These are phyloP conservation scores for Beauveria sp. DNA, from an alignment of 2,329 filamentous ascomycete genomes.

Conservation along the genomic window DNA sequence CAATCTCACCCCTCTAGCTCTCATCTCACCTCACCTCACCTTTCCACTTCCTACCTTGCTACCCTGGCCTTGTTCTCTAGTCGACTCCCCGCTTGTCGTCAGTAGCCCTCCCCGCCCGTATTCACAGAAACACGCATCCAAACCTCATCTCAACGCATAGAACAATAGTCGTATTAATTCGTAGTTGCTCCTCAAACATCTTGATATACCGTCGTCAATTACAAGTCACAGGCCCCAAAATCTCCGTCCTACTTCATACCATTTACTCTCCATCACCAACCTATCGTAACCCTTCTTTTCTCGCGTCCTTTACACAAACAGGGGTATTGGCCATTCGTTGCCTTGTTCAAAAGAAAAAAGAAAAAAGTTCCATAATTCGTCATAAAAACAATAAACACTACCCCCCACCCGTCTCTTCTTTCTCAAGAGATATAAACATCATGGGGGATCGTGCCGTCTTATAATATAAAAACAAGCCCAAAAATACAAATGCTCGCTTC, in stretches of 20 bases:
- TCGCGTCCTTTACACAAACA: not conserved
- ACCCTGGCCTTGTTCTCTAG: not conserved
- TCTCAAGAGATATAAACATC: not conserved
- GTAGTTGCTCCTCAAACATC: not conserved
- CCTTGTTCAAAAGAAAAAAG: not conserved
- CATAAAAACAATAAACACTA: slow-evolving; percentile 1
- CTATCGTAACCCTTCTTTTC: not conserved
- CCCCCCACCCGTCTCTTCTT: not conserved
- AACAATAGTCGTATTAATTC: not conserved
- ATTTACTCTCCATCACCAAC: not conserved
- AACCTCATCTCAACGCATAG: not conserved
- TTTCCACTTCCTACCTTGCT: not conserved
- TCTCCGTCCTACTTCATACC: not conserved
- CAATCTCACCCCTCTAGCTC: slow-evolving; percentile 9
- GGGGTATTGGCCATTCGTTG: slow-evolving; percentile 7
- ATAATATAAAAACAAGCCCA: slow-evolving; percentile 3
- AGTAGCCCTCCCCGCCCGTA: not conserved
- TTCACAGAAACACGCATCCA: not conserved
- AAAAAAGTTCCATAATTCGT: slow-evolving; percentile 8
- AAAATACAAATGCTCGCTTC: slow-evolving; percentile 11
- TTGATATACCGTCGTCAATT: not conserved
- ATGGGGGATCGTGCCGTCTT: not conserved
- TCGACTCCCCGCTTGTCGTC: not conserved
- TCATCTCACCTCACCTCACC: slow-evolving; percentile 1
- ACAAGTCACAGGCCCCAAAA: not conserved